These are phyloP conservation scores for Microcera coccophila DNA, from an alignment of 2,329 filamentous ascomycete species.

Conservation along the genomic window DNA sequence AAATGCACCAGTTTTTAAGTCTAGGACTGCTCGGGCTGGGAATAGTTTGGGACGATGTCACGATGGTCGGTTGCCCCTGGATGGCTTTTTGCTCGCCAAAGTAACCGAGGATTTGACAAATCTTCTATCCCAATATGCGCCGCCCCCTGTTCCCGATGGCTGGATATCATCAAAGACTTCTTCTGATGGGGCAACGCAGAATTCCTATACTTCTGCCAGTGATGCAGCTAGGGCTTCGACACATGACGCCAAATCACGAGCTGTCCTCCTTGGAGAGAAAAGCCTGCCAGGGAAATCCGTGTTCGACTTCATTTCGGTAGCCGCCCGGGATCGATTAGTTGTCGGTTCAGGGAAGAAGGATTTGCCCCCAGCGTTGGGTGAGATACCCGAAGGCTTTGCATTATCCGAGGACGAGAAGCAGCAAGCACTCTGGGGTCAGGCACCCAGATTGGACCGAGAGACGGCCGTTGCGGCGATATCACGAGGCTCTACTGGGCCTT, in stretches of 20 bases:
- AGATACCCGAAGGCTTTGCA: conserved; percentile 64
- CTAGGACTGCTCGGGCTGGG: conserved; percentile 46
- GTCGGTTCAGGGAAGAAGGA: conserved; percentile 70
- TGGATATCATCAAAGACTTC: conserved; percentile 64
- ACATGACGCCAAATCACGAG: conserved; percentile 72
- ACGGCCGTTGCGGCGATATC: conserved; percentile 66
- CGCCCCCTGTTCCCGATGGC: conserved; percentile 64
- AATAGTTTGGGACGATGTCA: conserved; percentile 60
- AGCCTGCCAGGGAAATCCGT: conserved; percentile 83
- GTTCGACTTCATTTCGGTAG: conserved; percentile 83
- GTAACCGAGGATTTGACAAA: conserved; percentile 36
- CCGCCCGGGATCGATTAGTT: conserved; percentile 72
- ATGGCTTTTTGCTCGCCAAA: conserved; percentile 73
- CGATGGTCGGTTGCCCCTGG: conserved; percentile 74
- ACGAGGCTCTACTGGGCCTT: conserved; percentile 66
- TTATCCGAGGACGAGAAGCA: conserved; percentile 60
- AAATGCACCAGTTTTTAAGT: conserved; percentile 70
- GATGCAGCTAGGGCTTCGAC: conserved; percentile 75
- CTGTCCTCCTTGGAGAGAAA: conserved; percentile 74
- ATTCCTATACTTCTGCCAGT: conserved; percentile 60
- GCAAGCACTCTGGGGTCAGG: conserved; percentile 53
- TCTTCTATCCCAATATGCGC: conserved; percentile 47
- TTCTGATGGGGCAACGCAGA: conserved; percentile 3
- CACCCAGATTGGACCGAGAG: conserved; percentile 63
- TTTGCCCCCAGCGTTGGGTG: conserved; percentile 72